Evolutionary conservation across 257 asterid species (phyloP), one percentile per base, ranked within the genome.

Genomic region (Petunia secreta): DNA sequence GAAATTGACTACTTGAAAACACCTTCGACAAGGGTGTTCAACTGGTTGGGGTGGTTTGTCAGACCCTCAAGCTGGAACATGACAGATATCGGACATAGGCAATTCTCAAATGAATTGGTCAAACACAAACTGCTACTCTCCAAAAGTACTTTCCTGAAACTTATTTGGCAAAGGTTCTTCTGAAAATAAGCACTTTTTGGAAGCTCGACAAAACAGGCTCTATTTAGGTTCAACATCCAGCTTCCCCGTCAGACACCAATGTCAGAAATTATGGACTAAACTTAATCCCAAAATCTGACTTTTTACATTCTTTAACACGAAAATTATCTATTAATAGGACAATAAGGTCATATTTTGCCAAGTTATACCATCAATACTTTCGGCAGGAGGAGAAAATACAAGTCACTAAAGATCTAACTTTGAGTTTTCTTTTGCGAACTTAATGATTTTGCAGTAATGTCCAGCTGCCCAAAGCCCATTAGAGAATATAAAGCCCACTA

Each of bases 371-470:
- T 25, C 25, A 38, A 38, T 38, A 64, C 25, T 64, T 55, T 55
- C 25, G 6, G 48, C 73, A 39, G 73, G 36, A 46, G 39, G 8
- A 34, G 39, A 64, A 64, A 37, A 64, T 39, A 39, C 71, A 64
- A 64, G 73, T 64, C 10, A 4, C 48, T 64, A 39, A 37, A 48
- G 34, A 38, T 39, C 50, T 13, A 25, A 64, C 44, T 38, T 64
- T 11, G 10, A 38, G 48, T 64, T 64, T 64, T 48, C 39, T 64
- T 38, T 64, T n/a, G 46, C 8, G 44, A 38, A 13, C 14, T 64
- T 64, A 38, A 39, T 64, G 50, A 64, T 64, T 64, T 64, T 64
- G 34, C 73, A 38, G 34, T 64, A 64, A 41, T 39, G 73, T 25
- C 39, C 73, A 13, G 2, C 73, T 64, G 73, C 38, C 73, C 39